Conservation (phyloP, 2,329 filamentous ascomycete species). For the Arachnomyces sp. region DNA sequence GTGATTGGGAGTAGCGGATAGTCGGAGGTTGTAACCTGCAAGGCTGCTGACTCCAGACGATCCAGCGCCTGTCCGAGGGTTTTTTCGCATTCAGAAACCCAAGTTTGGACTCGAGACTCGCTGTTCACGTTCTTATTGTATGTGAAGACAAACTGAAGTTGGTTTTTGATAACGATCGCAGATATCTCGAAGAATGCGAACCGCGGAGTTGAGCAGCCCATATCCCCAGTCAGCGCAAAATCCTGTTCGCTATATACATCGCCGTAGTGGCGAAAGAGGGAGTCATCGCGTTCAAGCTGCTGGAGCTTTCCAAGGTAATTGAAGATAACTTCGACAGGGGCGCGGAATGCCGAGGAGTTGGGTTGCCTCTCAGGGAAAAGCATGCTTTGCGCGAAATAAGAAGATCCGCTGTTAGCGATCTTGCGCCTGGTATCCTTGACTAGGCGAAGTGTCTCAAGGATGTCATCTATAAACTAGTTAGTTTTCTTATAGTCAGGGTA, state of each 20-base stretch:
- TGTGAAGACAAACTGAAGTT: slow-evolving; percentile 42
- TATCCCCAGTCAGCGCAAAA: slow-evolving; percentile 29
- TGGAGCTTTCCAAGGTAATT: slow-evolving; percentile 32
- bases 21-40: slow-evolving; percentile 33
- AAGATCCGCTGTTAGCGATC: slow-evolving; percentile 30
- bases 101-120: slow-evolving; percentile 34
- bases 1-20: slow-evolving; percentile 37
- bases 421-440: slow-evolving; percentile 33
- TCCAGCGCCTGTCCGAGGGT: slow-evolving; percentile 23
- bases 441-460: slow-evolving; percentile 24
- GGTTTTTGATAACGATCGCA: slow-evolving; percentile 40
- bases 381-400: slow-evolving; percentile 29
- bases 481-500: no score
- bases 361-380: slow-evolving; percentile 21
- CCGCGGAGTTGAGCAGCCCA: slow-evolving; percentile 36
- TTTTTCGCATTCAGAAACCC: slow-evolving; percentile 33
- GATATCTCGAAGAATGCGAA: slow-evolving; percentile 47
- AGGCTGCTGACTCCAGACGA: slow-evolving; percentile 15
- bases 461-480: slow-evolving; percentile 14
- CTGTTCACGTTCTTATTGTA: slow-evolving; percentile 43
- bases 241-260: slow-evolving; percentile 26
- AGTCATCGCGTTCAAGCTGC: slow-evolving; percentile 38
- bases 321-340: slow-evolving; percentile 32
- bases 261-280: slow-evolving; percentile 35
- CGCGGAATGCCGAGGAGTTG: no score